These are phyloP conservation scores for Austroboletus festivus DNA, from an alignment of 768 basidiomycete genomes.

Conservation along the genomic window DNA sequence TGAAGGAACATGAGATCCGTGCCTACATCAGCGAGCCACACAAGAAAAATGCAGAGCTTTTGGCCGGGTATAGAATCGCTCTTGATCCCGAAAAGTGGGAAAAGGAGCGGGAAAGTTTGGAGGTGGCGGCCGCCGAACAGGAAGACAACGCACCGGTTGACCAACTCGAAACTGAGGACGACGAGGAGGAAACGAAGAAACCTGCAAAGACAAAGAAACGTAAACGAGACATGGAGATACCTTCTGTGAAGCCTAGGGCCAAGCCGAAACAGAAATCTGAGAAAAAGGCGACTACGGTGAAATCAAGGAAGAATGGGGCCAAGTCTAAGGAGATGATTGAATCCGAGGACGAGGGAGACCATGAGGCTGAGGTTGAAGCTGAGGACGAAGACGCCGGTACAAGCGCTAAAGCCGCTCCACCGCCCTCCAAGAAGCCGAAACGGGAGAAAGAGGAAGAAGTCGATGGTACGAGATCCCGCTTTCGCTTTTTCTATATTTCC, in stretches of 20 bases:
- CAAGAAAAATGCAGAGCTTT: conserved; percentile 75
- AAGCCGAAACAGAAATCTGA: conserved; percentile 48
- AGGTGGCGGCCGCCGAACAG: conserved; percentile 37
- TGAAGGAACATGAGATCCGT: conserved; percentile 79
- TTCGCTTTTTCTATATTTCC: not conserved
- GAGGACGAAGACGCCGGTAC: conserved; percentile 46
- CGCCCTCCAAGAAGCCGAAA: conserved; percentile 63
- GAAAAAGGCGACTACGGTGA: conserved; percentile 30
- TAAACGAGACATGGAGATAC: conserved; percentile 60
- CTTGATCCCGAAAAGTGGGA: conserved; percentile 72
- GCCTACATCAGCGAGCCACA: conserved; percentile 73
- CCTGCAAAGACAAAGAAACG: conserved; percentile 49
- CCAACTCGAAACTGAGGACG: conserved; percentile 55
- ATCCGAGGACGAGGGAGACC: conserved; percentile 59
- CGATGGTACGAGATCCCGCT: conserved; percentile 47
- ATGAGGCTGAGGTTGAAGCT: conserved; percentile 45
- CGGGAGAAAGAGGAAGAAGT: conserved; percentile 57
- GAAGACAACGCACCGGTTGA: conserved; percentile 65
- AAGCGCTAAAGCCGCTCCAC: conserved; percentile 55
- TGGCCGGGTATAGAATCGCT: conserved; percentile 73
- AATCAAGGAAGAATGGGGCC: conserved; percentile 51
- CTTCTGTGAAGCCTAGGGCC: conserved; percentile 36
- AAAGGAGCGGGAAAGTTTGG: conserved; percentile 38
- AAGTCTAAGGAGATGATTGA: conserved; percentile 65
- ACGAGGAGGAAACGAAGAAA: conserved; percentile 50